phyloP scores from a whole-genome alignment of 1,284 basidiomycete species.

The Fomitopsis palustris region DNA sequence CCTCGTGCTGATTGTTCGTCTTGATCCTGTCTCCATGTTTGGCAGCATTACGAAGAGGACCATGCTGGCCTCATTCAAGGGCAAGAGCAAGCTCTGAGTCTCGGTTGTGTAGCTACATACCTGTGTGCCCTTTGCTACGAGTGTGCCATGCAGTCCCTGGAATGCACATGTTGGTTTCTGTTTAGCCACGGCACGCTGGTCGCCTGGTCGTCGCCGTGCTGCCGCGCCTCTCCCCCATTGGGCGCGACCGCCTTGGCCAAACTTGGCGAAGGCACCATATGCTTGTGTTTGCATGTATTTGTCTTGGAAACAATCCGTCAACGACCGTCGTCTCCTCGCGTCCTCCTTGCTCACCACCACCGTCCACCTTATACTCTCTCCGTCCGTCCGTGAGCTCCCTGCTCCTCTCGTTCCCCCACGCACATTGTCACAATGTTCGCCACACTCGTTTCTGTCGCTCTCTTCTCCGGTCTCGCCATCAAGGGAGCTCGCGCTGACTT shows the following conservation, averaged over 20 bases:
- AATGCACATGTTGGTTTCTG: background rate
- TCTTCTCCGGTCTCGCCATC: slow-evolving; percentile 57
- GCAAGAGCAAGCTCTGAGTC: slow-evolving; percentile 49
- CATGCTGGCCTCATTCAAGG: slow-evolving; percentile 65
- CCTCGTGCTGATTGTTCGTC: background rate
- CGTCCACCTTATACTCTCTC: slow-evolving; percentile 13
- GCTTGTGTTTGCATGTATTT: slow-evolving; percentile 3
- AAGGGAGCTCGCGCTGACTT: slow-evolving; percentile 51
- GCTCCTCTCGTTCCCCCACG: slow-evolving; percentile 19
- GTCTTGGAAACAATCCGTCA: background rate
- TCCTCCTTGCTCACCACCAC: slow-evolving; percentile 7
- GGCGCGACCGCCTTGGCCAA: background rate
- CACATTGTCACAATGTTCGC: slow-evolving; percentile 54
- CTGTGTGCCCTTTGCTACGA: background rate
- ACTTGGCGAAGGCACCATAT: slow-evolving; percentile 1
- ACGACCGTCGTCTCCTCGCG: slow-evolving; percentile 9
- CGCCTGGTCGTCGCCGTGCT: background rate
- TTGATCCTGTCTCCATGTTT: background rate
- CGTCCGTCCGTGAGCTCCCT: slow-evolving; percentile 22
- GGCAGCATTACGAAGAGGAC: slow-evolving; percentile 75
- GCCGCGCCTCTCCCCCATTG: background rate
- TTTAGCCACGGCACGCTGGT: background rate
- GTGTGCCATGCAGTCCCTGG: background rate
- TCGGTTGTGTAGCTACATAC: background rate
- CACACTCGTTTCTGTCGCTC: slow-evolving; percentile 69